Base-by-base conservation (phyloP, 352 stramenopile species). In the Phytophthora macrochlamydospora region DNA sequence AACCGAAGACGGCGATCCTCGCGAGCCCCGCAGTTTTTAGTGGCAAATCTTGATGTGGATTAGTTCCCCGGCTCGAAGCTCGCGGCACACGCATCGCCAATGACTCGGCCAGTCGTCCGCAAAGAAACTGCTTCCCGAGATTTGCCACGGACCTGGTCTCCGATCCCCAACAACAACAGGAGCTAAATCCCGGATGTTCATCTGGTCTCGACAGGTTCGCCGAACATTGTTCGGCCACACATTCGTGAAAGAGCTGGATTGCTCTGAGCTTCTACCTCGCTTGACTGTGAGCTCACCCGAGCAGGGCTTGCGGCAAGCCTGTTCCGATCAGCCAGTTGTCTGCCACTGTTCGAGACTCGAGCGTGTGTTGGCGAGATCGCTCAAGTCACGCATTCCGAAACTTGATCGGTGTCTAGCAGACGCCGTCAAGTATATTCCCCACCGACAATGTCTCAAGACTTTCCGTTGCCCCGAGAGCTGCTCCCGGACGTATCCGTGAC, bases 381-480 rank as follows among this genome's bases (percentile, higher is more conserved):
- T 48, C 28, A 54, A 31, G 33, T 56, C n/a, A 24, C 32, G 9
- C 51, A 73, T 51, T 69, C 56, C 48, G 30, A 35, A 66, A 66
- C 66, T 65, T 73, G 60, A 58, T 52, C 45, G 53, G 54, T 38
- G 38, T 44, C 51, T 53, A 62, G 46, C 54, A 62, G 65, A 48
- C 50, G 32, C n/a, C 31, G 18, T 12, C 13, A 30, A 45, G 18
- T 46, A 42, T n/a, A 37, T 58, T 57, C 44, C 18, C 7, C 30
- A 18, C 7, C 18, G 14, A 44, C 52, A 32, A 78, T 78, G 70
- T 24, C 62, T 70, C 67, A 65, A 62, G 64, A 83, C 74, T 81
- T 79, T 51, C 74, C 74, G 32, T 32, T 83, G 37, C 64, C 76
- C 14, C 73, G 73, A 37, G 76, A 65, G 11, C 8, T 76, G 62